phyloP scores from a whole-genome alignment of 2,329 filamentous ascomycete genomes.

The Gyromitra esculenta region DNA sequence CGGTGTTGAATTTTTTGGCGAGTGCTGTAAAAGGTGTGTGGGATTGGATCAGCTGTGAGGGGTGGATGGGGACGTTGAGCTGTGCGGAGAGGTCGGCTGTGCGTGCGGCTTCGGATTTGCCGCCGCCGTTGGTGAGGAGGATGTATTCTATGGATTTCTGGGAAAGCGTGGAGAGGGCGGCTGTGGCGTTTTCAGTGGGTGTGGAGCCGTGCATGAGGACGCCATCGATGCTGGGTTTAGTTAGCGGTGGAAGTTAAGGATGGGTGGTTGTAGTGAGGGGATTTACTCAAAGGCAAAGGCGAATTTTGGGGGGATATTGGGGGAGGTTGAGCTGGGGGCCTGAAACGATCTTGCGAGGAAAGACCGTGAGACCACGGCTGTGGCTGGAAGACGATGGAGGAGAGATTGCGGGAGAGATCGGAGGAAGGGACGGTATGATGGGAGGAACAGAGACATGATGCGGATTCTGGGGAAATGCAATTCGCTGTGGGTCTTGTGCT shows the following conservation, averaged over 20 bases:
- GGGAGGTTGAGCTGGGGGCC: not conserved
- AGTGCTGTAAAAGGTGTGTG: constrained; percentile 88
- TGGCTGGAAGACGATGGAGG: not conserved
- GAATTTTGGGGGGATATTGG: not conserved
- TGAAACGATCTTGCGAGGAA: constrained; percentile 5
- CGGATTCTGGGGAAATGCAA: not conserved
- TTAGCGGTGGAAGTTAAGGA: not conserved
- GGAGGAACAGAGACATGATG: constrained; percentile 13
- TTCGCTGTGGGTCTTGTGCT: not conserved
- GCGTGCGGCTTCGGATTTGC: constrained; percentile 79
- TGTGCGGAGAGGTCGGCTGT: constrained; percentile 74
- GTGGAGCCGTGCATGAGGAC: constrained; percentile 87
- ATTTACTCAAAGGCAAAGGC: constrained; percentile 17
- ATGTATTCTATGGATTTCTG: constrained; percentile 85
- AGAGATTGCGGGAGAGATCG: not conserved
- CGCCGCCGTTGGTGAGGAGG: constrained; percentile 93
- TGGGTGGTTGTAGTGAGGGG: not conserved
- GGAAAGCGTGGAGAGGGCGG: constrained; percentile 78
- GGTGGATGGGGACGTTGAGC: constrained; percentile 72
- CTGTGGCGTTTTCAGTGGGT: constrained; percentile 79
- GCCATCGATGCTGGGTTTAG: constrained; percentile 77
- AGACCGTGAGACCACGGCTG: not conserved
- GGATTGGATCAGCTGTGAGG: constrained; percentile 81
- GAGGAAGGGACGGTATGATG: constrained; percentile 14
- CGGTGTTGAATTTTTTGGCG: constrained; percentile 67